These are phyloP conservation scores for Pulveroboletus ravenelii DNA, from an alignment of 768 basidiomycete species.

Conservation along the genomic window DNA sequence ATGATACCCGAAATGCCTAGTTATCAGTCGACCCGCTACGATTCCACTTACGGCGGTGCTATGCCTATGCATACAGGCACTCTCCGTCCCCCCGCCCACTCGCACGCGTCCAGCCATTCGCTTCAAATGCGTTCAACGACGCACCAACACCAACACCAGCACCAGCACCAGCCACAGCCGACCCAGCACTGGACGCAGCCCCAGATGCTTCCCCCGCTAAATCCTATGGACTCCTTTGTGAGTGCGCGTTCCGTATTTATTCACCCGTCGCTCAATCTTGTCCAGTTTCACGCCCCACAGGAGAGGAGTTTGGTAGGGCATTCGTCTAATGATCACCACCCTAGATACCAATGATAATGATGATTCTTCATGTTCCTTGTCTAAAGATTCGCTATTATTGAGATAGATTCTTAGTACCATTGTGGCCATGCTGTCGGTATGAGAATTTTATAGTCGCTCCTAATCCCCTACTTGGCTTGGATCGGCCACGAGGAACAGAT, in stretches of 20 bases:
- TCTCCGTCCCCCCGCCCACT: conserved; percentile 36
- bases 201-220: conserved; percentile 39
- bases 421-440: conserved; percentile 40
- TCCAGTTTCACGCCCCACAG: conserved; percentile 33
- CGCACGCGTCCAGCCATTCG: conserved; percentile 27
- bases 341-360: conserved; percentile 48
- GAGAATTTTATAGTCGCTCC: conserved; percentile 42
- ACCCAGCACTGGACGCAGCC: conserved; percentile 51
- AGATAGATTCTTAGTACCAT: conserved; percentile 43
- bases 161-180: conserved; percentile 29
- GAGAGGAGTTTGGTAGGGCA: conserved; percentile 48
- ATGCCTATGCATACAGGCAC: conserved; percentile 25
- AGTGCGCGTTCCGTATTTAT: conserved; percentile 25
- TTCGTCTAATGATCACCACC: conserved; percentile 43
- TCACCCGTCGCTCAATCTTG: conserved; percentile 8
- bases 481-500: conserved; percentile 34
- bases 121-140: conserved; percentile 48
- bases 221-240: conserved; percentile 65
- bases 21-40: conserved; percentile 52
- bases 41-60: conserved; percentile 42
- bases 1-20: conserved; percentile 56
- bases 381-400: conserved; percentile 39
- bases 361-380: conserved; percentile 27
- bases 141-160: conserved; percentile 29
- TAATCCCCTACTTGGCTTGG: conserved; percentile 39